Evolutionary conservation across 23 red algal species (phyloP).

Genomic region (Gracilaria gracilis): DNA sequence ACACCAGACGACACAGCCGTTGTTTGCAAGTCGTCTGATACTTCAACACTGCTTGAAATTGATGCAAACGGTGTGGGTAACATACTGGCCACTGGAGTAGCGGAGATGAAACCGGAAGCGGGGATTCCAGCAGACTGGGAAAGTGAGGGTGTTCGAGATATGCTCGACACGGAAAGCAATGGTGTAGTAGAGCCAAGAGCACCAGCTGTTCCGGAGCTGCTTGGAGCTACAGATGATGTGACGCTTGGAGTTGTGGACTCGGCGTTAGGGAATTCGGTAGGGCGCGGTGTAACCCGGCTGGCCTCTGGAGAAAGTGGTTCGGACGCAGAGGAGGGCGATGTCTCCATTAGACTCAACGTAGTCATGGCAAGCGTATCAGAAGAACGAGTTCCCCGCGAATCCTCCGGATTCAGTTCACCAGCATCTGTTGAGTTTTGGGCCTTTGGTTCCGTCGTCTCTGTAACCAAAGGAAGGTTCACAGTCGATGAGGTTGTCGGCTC

Average conservation of each 20-base stretch:
- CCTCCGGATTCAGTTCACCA: too few relatives aligned
- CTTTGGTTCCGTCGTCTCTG: not conserved
- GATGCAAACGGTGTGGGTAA: not conserved
- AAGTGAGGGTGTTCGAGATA: not conserved
- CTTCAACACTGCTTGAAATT: not conserved
- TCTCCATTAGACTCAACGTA: not conserved
- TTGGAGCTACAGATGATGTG: not conserved
- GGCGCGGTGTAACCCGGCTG: not conserved
- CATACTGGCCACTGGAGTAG: not conserved
- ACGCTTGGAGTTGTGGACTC: not conserved
- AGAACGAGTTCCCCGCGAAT: not conserved
- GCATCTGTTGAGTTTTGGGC: too few relatives aligned
- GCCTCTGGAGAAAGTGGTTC: not conserved
- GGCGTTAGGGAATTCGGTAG: not conserved
- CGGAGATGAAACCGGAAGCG: not conserved
- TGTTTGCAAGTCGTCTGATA: not conserved
- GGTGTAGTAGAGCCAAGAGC: not conserved
- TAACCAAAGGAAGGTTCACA: not conserved
- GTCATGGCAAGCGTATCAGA: not conserved
- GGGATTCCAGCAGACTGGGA: not conserved
- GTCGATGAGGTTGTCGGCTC: not conserved
- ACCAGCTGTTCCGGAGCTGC: not conserved
- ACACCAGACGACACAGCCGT: not conserved
- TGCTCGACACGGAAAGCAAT: not conserved
- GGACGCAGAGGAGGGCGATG: not conserved